Evolutionary conservation across 139 green algal genomes (phyloP).

Genomic region (Chlorella vulgaris): DNA sequence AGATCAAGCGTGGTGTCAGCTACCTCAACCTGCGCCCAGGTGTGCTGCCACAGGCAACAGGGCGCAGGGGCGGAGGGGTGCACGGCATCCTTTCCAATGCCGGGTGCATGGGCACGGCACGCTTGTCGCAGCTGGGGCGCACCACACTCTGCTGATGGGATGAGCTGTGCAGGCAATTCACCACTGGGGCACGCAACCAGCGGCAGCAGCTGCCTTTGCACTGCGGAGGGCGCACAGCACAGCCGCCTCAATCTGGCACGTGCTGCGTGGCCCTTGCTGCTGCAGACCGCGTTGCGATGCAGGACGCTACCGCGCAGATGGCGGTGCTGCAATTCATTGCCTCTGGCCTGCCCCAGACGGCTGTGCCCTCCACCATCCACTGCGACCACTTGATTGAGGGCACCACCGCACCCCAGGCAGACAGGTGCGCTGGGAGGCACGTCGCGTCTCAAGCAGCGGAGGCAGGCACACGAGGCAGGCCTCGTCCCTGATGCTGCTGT

Average conservation of each 20-base stretch:
- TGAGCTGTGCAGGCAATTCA: no score
- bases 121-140: no score
- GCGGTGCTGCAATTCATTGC: slow-evolving; percentile 98
- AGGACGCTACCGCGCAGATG: slow-evolving; percentile 97
- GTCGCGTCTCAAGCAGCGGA: neutral
- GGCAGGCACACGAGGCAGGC: no score
- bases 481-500: no score
- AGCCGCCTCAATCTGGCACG: neutral
- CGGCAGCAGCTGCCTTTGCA: no score
- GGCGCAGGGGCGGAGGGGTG: no score
- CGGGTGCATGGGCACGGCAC: no score
- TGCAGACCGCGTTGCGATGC: slow-evolving; percentile 95
- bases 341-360: slow-evolving; percentile 86
- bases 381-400: slow-evolving; percentile 97
- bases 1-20: slow-evolving; percentile 83
- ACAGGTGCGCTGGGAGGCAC: slow-evolving; percentile 65
- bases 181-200: no score
- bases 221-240: no score
- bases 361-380: slow-evolving; percentile 94
- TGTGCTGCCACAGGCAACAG: slow-evolving; percentile 38
- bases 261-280: neutral
- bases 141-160: no score
- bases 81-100: neutral
- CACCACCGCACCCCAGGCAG: slow-evolving; percentile 86
- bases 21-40: slow-evolving; percentile 90